Percentiles rank a stretch among this genome's conserved stretches.
These are phyloP conservation scores for Neoarthrinium moseri DNA, from an alignment of 2,329 filamentous ascomycete species.

Conservation along the genomic window DNA sequence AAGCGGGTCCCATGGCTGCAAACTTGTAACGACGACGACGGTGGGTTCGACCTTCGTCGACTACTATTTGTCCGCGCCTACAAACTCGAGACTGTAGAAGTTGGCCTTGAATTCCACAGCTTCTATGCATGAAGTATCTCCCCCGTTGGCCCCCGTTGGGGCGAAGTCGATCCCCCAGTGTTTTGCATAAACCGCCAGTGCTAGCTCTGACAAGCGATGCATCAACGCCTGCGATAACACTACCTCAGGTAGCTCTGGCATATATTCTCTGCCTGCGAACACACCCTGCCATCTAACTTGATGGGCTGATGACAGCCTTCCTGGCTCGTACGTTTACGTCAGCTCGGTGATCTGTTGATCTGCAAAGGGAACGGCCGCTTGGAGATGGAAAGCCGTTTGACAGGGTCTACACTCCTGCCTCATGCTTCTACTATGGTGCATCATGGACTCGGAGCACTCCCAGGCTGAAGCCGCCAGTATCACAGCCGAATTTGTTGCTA, in stretches of 20 bases:
- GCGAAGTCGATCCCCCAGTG: constrained; percentile 1
- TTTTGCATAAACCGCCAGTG: constrained; percentile 7
- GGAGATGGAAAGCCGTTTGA: no score
- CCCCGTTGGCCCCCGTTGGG: not conserved
- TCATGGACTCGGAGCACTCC: no score
- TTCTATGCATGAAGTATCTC: constrained; percentile 3
- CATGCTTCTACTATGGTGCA: no score
- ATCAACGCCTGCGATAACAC: not conserved
- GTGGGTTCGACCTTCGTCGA: not conserved
- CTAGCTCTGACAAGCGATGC: constrained; percentile 9
- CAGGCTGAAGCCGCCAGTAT: no score
- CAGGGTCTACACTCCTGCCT: no score
- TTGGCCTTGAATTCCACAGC: not conserved
- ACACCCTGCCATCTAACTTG: not conserved
- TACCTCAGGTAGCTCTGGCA: no score
- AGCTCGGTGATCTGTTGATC: not conserved
- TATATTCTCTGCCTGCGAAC: no score
- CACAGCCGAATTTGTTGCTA: no score
- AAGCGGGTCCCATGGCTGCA: not conserved
- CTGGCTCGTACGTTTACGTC: not conserved
- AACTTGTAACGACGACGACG: constrained; percentile 2
- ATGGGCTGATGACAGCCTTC: not conserved
- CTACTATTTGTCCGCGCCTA: constrained; percentile 5
- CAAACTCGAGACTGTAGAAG: not conserved
- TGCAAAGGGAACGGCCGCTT: no score